These are phyloP conservation scores for Fremontodendron californicum DNA, from an alignment of 345 rosid genomes.

Conservation along the genomic window DNA sequence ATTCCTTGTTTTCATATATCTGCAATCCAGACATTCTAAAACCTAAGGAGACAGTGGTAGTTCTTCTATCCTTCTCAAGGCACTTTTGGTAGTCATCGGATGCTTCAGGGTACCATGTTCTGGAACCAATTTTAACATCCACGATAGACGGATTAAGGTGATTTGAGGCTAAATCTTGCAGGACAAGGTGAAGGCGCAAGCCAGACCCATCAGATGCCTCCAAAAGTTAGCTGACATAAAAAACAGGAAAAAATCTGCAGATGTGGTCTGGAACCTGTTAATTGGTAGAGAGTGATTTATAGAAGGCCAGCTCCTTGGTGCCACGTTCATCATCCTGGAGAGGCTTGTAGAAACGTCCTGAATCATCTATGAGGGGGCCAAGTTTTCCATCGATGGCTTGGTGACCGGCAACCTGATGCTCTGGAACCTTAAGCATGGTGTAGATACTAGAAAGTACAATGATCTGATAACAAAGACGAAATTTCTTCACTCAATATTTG, in stretches of 20 bases:
- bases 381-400: conserved; percentile 52
- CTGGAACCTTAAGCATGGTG: conserved; percentile 75
- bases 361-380: conserved; percentile 77
- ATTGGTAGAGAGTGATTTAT: conserved; percentile 52
- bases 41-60: conserved; percentile 53
- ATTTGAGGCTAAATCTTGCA: conserved; percentile 54
- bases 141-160: conserved; percentile 54
- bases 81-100: conserved; percentile 64
- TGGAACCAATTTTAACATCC: conserved; percentile 87
- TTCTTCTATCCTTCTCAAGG: conserved; percentile 50
- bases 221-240: conserved; percentile 58
- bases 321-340: conserved; percentile 72
- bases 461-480: conserved; percentile 16
- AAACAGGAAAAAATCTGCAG: conserved; percentile 60
- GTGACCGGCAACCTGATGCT: conserved; percentile 98
- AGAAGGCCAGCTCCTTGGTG: conserved; percentile 60
- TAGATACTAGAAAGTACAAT: not conserved
- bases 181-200: conserved; percentile 49
- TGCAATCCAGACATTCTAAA: conserved; percentile 81
- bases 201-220: conserved; percentile 85
- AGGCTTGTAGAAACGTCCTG: conserved; percentile 88
- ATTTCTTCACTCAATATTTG: not conserved
- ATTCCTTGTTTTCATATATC: conserved; percentile 38
- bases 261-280: conserved; percentile 57
- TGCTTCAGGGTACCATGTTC: conserved; percentile 92